Conservation (phyloP, 352 stramenopile species). For the Globisporangium canariense region DNA sequence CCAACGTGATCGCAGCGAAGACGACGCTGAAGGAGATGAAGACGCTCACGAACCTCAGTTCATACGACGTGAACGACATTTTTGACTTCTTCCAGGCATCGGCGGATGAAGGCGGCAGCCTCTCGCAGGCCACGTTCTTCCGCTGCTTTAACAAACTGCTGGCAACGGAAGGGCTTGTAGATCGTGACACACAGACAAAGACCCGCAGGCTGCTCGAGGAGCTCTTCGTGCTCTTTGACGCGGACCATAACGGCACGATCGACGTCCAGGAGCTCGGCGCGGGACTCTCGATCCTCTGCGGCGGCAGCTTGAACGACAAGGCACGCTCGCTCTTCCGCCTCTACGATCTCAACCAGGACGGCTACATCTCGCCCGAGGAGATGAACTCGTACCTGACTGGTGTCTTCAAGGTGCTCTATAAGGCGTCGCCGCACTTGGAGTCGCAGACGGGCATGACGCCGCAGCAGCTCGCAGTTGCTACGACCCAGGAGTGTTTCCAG, state of each 20-base stretch:
- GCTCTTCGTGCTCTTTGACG: constrained; percentile 82
- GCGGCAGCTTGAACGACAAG: constrained; percentile 68
- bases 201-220: constrained; percentile 58
- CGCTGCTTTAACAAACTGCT: constrained; percentile 83
- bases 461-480: constrained; percentile 64
- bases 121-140: constrained; percentile 72
- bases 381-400: constrained; percentile 82
- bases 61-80: constrained; percentile 86
- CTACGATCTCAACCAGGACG: constrained; percentile 82
- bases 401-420: constrained; percentile 87
- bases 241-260: constrained; percentile 74
- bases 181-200: constrained; percentile 35
- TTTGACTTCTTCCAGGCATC: constrained; percentile 84
- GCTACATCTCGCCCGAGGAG: constrained; percentile 75
- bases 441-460: constrained; percentile 52
- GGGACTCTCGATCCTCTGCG: constrained; percentile 86
- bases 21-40: constrained; percentile 71
- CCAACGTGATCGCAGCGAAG: constrained; percentile 14
- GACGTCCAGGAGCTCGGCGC: constrained; percentile 83
- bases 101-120: constrained; percentile 50
- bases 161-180: constrained; percentile 34
- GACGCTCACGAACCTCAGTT: constrained; percentile 67
- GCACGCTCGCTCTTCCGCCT: constrained; percentile 77
- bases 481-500: constrained; percentile 74
- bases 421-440: constrained; percentile 65